Evolutionary conservation across 2,329 filamentous ascomycete genomes (phyloP), one percentile per base, ranked within the genome.

Genomic region (Nothophaeocryptopus gaeumannii): DNA sequence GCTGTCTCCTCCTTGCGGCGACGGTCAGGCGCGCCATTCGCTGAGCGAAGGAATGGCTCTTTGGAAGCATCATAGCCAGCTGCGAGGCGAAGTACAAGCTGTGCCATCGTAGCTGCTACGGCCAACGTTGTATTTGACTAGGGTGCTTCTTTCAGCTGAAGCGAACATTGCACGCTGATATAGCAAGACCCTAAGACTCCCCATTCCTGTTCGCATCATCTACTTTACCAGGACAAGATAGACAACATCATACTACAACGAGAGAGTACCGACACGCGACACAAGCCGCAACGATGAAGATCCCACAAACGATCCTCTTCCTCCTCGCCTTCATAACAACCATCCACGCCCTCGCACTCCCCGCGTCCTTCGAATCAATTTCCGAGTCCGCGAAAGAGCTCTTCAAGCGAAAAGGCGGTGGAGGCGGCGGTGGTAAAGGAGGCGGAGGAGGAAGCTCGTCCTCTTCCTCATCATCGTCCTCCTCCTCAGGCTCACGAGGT

Each of bases 351-450:
- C 56, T 68, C 52, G 58, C 62, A 4, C 41, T 65, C 8, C 66
- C 64, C 13, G 50, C 59, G n/a, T 54, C 58, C 13, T 53, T 63
- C 48, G 57, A 58, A 34, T 48, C 53, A 5, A 58, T 78, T 26
- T 70, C 73, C 48, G 58, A 60, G 15, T 47, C 58, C 15, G 46
- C 55, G n/a, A 57, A 53, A 45, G 56, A 62, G 38, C 63, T 67
- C 13, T 65, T 61, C 58, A 79, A 78, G 59, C 72, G 77, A 47
- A 76, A 74, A 60, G 76, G 76, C 16, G 72, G 71, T 31, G 67
- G 72, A 32, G 65, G 68, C 30, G 71, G 74, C 5, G 71, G 74
- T n/a, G 69, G 73, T 26, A 65, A 70, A 15, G 67, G 72, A 13
- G 67, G 72, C 5, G 66, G 72, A 11, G 65, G 72, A 8, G 53